These are phyloP conservation scores for Neurospora tetrasperma DNA, from an alignment of 495 filamentous ascomycete genomes.

Conservation along the genomic window DNA sequence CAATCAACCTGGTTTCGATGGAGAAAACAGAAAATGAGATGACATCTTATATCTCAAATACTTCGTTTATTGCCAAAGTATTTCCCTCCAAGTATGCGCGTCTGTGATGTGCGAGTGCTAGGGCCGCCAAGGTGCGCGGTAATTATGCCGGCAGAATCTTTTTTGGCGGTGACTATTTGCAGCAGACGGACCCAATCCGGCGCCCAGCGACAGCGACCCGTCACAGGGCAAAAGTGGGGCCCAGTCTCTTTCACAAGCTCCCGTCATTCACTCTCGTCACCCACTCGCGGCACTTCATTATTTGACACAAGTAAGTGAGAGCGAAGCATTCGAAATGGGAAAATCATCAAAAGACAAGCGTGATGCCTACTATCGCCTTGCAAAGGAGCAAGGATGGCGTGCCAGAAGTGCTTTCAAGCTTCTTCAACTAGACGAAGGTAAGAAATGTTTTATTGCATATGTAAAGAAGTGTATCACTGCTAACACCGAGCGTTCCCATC, in stretches of 20 bases:
- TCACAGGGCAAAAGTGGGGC: neutral
- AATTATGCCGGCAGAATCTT: neutral
- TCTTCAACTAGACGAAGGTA: slow-evolving; percentile 80
- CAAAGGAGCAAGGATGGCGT: slow-evolving; percentile 97
- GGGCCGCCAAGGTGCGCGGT: neutral
- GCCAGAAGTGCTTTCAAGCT: slow-evolving; percentile 95
- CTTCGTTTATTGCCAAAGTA: neutral
- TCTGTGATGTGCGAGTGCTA: neutral
- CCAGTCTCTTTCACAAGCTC: neutral
- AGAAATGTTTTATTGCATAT: neutral
- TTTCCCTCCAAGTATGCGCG: neutral
- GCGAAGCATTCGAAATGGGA: slow-evolving; percentile 52
- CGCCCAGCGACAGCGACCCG: neutral
- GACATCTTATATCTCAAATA: neutral
- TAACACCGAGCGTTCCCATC: neutral
- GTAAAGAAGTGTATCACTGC: neutral
- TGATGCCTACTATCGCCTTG: slow-evolving; percentile 92
- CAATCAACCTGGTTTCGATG: neutral
- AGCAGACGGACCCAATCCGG: neutral
- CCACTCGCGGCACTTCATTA: neutral
- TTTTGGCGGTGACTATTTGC: neutral
- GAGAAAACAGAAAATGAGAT: neutral
- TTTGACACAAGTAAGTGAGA: neutral
- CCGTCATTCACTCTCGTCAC: neutral
- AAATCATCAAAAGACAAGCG: slow-evolving; percentile 99